Evolutionary conservation across 768 basidiomycete species (phyloP), one percentile per base, ranked within the genome.

Genomic region (Albatrellus ellisii): DNA sequence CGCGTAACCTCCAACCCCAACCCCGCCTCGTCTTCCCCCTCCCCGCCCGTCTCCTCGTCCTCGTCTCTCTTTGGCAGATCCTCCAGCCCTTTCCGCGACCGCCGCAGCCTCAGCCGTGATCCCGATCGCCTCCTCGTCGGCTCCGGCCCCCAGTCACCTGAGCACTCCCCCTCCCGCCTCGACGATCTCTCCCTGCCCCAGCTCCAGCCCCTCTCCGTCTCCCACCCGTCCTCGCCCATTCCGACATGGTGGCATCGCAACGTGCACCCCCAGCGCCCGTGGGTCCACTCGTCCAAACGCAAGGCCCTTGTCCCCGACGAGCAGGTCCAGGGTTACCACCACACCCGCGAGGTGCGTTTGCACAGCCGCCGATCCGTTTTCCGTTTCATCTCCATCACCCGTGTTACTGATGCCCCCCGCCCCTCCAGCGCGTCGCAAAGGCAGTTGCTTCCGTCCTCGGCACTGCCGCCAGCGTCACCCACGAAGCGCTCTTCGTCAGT

Each of bases 401-500:
- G 12, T 9, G 14, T 34, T 25, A 10, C n/a, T 47, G n/a, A n/a
- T n/a, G n/a, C n/a, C n/a, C n/a, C n/a, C n/a, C n/a, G n/a, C n/a
- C n/a, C n/a, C n/a, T n/a, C n/a, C n/a, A 56, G 54, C 56, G 52
- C n/a, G 52, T 50, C 3, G 44, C 49, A 8, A 48, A 55, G 21
- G 54, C 56, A 7, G 35, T 46, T 27, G 42, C 46, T 0, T 60
- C 67, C 12, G 62, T 68, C 2, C 56, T 74, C 17, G 69, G 66
- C 24, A 61, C 61, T 2, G 55, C 65, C 0, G 58, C 54, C 1
- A 62, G 68, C 26, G 51, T 72, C 4, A 53, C 59, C 0, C 72
- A 72, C 47, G 73, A 73, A 44, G 56, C 61, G 0, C 62, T 76
- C 26, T 55, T 56, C 22, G 33, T 66, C 1, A 57, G 64, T 25